Evolutionary conservation across 2,329 filamentous ascomycete species (phyloP), one percentile per base, ranked within the genome.

Genomic region (Paramyrothecium roridum): DNA sequence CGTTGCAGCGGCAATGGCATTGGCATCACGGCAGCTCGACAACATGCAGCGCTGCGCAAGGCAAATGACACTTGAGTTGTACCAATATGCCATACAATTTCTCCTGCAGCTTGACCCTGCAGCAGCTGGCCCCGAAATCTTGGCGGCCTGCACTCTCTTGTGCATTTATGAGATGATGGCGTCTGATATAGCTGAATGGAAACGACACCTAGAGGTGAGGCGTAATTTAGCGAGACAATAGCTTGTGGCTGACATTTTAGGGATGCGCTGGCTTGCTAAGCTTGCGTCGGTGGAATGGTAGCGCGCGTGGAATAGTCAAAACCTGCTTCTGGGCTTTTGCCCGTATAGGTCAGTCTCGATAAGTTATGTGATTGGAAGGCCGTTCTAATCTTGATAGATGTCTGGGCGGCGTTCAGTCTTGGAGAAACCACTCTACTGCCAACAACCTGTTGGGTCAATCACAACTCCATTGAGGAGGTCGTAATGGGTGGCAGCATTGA

Each of bases 101-200:
- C 47, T 58, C 1, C 21, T 58, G 8, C 52, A 54, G 20, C 57
- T 54, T 16, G 57, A 58, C 22, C 54, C 57, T 12, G 50, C 43
- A 13, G 54, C 54, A 19, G 48, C 57, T 3, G 52, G 53, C 19
- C 30, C 50, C 2, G 52, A 48, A 3, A 48, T 56, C 19, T 10
- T 58, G 16, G 54, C 57, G 17, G 40, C 57, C 4, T 58, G 57
- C 37, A 58, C 57, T 2, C 37, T 58, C 1, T 54, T 58, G 8
- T 58, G 57, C 33, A 52, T 58, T 19, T 58, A 58, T 8, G 57
- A 58, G 37, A 58, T 58, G 57, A 58, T 58, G 57, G 57, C 45
- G 6, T 58, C 57, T 23, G 54, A 52, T 17, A 54, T 58, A 6
- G 33, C 33, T 2, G 57, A 56, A 20, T 58, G 57, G 57, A 58